Evolutionary conservation across 768 basidiomycete genomes (phyloP), one percentile per base, ranked within the genome.

Genomic region (Rhodotorula babjevae): DNA sequence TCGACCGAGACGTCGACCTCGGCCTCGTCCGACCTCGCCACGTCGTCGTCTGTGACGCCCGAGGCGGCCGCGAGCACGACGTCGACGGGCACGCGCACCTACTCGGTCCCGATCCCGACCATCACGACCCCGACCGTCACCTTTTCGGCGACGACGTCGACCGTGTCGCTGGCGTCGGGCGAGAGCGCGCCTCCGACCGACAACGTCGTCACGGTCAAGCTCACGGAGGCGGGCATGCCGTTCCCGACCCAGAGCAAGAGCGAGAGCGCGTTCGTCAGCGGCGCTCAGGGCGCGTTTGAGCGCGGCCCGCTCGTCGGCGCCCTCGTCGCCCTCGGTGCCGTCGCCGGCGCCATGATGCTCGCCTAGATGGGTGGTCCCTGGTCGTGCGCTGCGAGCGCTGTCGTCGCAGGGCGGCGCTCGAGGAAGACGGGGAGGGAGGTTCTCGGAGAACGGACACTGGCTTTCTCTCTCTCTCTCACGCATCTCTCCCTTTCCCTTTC

Each of bases 161-260:
- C 47, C 36, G 21, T 42, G 12, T 69, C 68, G 46, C 23, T 25
- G 12, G 8, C 42, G 19, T 44, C 40, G 59, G 29, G 42, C 42
- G 42, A 7, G n/a, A 52, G 16, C 15, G 7, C 52, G 52, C 23
- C 50, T 1, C 1, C 27, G 36, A 50, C 16, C 23, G 57, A 50
- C 27, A 16, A n/a, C 42, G n/a, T 29, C 53, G 40, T 27, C 29
- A 61, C 46, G 11, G 23, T 40, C 46, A 42, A 33, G 36, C 42
- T 55, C 44, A 61, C 64, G 2, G 25, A 36, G 3, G 60, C 55
- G 8, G 65, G 61, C n/a, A 42, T 23, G 33, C 36, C 53, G 16
- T 72, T 67, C 65, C 71, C 70, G 61, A 71, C 65, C 12, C 70
- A 72, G 62, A 67, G 65, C 33, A 72, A 72, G 61, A 25, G 47